Percentiles rank a stretch among this genome's conserved stretches.
Evolutionary conservation across 495 filamentous ascomycete genomes (phyloP).

Genomic region (Aspergillus bridgeri): DNA sequence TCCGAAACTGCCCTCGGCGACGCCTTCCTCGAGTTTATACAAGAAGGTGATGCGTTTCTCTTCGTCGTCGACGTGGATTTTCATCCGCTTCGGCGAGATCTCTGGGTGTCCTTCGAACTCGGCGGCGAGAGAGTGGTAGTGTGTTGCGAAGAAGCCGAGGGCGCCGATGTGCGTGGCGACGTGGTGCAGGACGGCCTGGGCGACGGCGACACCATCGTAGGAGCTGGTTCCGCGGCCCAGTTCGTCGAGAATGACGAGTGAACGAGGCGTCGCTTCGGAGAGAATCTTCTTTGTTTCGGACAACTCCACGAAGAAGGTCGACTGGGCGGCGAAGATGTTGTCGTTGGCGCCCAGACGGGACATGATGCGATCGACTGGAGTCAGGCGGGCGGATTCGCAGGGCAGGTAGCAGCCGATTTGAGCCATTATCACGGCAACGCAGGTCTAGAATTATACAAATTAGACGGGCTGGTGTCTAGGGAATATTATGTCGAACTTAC

Average conservation of each 20-base stretch:
- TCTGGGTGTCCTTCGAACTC: slow-evolving; percentile 90
- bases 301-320: slow-evolving; percentile 97
- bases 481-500: slow-evolving; percentile 45
- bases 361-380: slow-evolving; percentile 97
- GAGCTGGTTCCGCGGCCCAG: slow-evolving; percentile 90
- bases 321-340: slow-evolving; percentile 98
- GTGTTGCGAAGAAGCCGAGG: slow-evolving; percentile 94
- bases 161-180: slow-evolving; percentile 91
- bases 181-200: slow-evolving; percentile 93
- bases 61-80: slow-evolving; percentile 87
- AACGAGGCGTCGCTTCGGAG: slow-evolving; percentile 88
- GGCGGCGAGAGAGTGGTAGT: slow-evolving; percentile 89
- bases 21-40: slow-evolving; percentile 91
- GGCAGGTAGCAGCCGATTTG: slow-evolving; percentile 95
- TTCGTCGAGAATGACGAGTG: slow-evolving; percentile 96
- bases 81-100: slow-evolving; percentile 82
- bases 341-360: slow-evolving; percentile 96
- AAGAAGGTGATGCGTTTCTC: slow-evolving; percentile 83
- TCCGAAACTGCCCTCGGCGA: slow-evolving; percentile 95
- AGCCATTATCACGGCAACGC: slow-evolving; percentile 96
- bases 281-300: slow-evolving; percentile 99
- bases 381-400: slow-evolving; percentile 76
- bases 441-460: slow-evolving; percentile 60
- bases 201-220: slow-evolving; percentile 95
- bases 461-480: background rate